These are phyloP conservation scores for Penicillium dipodomyicola DNA, from an alignment of 495 filamentous ascomycete genomes.

Conservation along the genomic window DNA sequence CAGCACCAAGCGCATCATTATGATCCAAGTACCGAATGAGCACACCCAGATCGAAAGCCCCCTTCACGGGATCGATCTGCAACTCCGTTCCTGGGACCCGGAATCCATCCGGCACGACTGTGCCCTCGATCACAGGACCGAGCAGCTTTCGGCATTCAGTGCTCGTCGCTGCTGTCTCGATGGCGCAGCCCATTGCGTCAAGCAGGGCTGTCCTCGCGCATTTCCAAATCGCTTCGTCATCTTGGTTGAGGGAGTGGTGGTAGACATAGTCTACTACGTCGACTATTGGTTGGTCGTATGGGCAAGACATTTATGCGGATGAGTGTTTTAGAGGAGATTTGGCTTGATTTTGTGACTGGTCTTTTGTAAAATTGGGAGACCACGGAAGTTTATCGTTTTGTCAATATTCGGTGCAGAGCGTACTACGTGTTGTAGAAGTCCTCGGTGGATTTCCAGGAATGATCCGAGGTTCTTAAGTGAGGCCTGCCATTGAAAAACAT, in stretches of 20 bases:
- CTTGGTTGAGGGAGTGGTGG: slow-evolving; percentile 20
- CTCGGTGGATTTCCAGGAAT: slow-evolving; percentile 6
- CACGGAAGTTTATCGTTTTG: not conserved
- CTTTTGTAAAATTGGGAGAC: not conserved
- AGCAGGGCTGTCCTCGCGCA: slow-evolving; percentile 35
- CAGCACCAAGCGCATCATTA: slow-evolving; percentile 43
- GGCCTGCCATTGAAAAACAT: too few species aligned
- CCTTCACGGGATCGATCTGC: slow-evolving; percentile 39
- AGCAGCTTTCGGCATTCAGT: slow-evolving; percentile 28
- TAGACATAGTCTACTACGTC: slow-evolving; percentile 36
- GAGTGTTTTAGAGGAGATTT: not conserved
- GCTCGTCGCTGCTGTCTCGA: slow-evolving; percentile 32
- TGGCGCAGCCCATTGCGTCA: slow-evolving; percentile 42
- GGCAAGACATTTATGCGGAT: slow-evolving; percentile 10
- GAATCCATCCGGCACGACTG: slow-evolving; percentile 37
- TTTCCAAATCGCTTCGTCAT: slow-evolving; percentile 18
- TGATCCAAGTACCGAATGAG: slow-evolving; percentile 47
- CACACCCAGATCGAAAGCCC: slow-evolving; percentile 44
- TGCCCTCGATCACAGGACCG: slow-evolving; percentile 26
- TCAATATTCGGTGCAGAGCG: not conserved
- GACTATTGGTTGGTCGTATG: slow-evolving; percentile 29
- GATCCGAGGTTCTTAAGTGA: not conserved
- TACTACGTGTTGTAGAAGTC: not conserved
- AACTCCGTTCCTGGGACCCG: slow-evolving; percentile 41
- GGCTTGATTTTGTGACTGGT: not conserved